Conservation (phyloP, 805 yeast genomes). For the Diddensiella transvaalensis region DNA sequence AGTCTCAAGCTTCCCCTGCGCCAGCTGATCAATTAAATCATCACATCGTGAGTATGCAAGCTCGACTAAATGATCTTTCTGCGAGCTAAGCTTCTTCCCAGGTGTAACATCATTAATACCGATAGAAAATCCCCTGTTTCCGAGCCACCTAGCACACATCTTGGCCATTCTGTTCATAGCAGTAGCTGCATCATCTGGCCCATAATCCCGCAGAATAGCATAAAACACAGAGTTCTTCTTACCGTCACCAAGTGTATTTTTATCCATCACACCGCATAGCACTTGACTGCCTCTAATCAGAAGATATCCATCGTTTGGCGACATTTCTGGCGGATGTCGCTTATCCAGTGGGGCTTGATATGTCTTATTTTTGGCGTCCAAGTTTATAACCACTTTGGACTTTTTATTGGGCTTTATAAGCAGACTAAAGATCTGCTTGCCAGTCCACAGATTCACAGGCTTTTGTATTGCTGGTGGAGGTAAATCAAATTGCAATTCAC, state of each 20-base stretch:
- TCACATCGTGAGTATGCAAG: constrained; percentile 88
- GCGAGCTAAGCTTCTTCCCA: constrained; percentile 65
- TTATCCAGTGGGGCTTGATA: constrained; percentile 63
- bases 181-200: constrained; percentile 91
- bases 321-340: constrained; percentile 85
- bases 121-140: constrained; percentile 93
- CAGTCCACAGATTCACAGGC: constrained; percentile 92
- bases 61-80: constrained; percentile 86
- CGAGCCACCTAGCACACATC: constrained; percentile 90
- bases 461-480: constrained; percentile 95
- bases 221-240: constrained; percentile 95
- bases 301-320: constrained; percentile 94
- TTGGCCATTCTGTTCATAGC: constrained; percentile 99
- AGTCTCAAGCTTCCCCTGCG: constrained; percentile 86
- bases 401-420: constrained; percentile 75
- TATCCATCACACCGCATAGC: constrained; percentile 94
- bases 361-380: constrained; percentile 93
- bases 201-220: constrained; percentile 90
- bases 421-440: constrained; percentile 89
- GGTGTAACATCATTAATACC: constrained; percentile 98
- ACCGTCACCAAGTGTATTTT: constrained; percentile 94
- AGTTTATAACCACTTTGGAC: constrained; percentile 79
- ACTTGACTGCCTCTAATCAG: constrained; percentile 85
- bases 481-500: constrained; percentile 76
- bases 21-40: constrained; percentile 73